These are phyloP conservation scores for Aspergillus wentii DNA, from an alignment of 495 filamentous ascomycete species.

Conservation along the genomic window DNA sequence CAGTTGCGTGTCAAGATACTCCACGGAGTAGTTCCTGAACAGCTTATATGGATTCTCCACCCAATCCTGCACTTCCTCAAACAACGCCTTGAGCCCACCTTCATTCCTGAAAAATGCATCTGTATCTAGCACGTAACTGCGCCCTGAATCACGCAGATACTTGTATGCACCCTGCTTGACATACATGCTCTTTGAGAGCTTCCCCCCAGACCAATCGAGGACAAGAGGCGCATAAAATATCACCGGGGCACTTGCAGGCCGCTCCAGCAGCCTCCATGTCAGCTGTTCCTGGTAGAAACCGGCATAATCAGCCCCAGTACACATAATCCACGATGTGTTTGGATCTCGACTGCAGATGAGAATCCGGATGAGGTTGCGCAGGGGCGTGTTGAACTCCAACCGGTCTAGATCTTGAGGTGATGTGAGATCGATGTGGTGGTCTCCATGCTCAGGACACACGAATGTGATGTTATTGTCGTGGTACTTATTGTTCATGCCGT, in stretches of 20 bases:
- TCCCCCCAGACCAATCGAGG: conserved; percentile 25
- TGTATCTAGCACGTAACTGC: conserved; percentile 14
- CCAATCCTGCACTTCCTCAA: conserved; percentile 13
- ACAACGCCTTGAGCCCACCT: conserved; percentile 11
- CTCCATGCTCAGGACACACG: conserved; percentile 10
- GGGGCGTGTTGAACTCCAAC: conserved; percentile 23
- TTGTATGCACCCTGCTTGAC: conserved; percentile 19
- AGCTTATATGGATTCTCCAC: conserved; percentile 11
- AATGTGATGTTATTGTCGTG: conserved; percentile 10
- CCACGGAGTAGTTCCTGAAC: conserved; percentile 12
- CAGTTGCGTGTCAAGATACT: conserved; percentile 10
- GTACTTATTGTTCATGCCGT: conserved; percentile 17
- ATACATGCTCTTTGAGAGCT: conserved; percentile 26
- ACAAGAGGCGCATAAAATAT: conserved; percentile 22
- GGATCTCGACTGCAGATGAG: conserved; percentile 4
- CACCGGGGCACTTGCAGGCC: conserved; percentile 5
- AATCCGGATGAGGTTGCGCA: conserved; percentile 15
- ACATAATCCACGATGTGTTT: conserved; percentile 9
- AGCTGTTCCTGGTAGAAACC: conserved; percentile 24
- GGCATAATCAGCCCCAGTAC: conserved; percentile 24
- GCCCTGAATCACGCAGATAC: conserved; percentile 4
- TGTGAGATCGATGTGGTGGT: conserved; percentile 8
- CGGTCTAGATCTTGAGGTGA: conserved; percentile 7
- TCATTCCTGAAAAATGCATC: conserved; percentile 20
- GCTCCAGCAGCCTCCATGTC: conserved; percentile 13